A percentile compares a stretch with the other conserved stretches of the same genome.
These are phyloP conservation scores for Dictyostelium capitatum DNA, from an alignment of 78 protist species.

Conservation along the genomic window DNA sequence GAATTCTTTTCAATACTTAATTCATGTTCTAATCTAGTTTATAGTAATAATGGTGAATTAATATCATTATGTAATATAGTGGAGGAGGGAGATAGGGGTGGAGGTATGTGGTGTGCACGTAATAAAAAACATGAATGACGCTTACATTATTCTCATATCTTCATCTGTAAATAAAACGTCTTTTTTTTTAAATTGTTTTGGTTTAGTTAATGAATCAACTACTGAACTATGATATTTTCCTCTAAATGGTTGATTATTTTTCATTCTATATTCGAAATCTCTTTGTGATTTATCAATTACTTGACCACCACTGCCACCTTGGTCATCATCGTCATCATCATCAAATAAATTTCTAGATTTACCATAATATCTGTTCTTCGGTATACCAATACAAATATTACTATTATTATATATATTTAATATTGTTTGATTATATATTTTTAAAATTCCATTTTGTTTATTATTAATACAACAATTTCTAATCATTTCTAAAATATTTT, in stretches of 20 bases:
- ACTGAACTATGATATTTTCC: slow-evolving; percentile 13
- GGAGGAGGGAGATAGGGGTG: too few species aligned
- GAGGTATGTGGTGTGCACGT: too few species aligned
- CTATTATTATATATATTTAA: background rate
- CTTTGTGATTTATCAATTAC: background rate
- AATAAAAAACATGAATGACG: too few species aligned
- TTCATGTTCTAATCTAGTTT: slow-evolving; percentile 16
- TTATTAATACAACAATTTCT: background rate
- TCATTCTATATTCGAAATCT: slow-evolving; percentile 7
- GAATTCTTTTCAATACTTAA: background rate
- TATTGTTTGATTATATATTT: background rate
- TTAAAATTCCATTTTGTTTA: background rate
- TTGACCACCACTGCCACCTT: background rate
- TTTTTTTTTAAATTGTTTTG: background rate
- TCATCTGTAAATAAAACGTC: slow-evolving; percentile 11
- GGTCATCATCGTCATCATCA: slow-evolving; percentile 8
- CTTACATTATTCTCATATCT: slow-evolving; percentile 35
- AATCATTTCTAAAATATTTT: too few species aligned
- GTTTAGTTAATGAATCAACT: background rate
- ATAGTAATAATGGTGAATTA: too few species aligned
- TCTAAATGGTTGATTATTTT: slow-evolving; percentile 17
- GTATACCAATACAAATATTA: background rate
- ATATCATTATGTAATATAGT: too few species aligned
- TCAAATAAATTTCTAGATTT: slow-evolving; percentile 28
- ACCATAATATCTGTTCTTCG: background rate